Evolutionary conservation across 345 rosid genomes (phyloP).

Genomic region (Lenwebbia sp.): DNA sequence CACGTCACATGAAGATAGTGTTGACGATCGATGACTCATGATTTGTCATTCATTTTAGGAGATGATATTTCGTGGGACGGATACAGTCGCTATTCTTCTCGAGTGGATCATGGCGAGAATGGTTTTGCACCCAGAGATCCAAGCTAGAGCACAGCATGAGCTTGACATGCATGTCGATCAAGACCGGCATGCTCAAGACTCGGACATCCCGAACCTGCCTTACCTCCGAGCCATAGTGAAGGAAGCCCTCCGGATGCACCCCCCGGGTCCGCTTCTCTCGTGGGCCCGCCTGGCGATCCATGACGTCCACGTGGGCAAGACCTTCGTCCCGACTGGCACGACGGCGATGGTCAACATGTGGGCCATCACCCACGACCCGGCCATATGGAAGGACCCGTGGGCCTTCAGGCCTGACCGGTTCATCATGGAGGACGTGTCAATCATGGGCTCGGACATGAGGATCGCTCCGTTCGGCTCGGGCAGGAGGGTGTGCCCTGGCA

Average conservation of each 20-base stretch:
- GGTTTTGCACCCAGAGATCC: constrained; percentile 48
- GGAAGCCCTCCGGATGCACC: constrained; percentile 54
- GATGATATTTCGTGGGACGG: constrained; percentile 62
- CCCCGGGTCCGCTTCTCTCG: constrained; percentile 68
- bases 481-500: constrained; percentile 66
- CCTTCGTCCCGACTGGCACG: constrained; percentile 47
- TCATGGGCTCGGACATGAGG: constrained; percentile 60
- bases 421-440: constrained; percentile 26
- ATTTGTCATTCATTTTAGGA: constrained; percentile 17
- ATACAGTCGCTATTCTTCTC: constrained; percentile 55
- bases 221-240: constrained; percentile 54
- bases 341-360: constrained; percentile 81
- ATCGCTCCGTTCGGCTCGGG: constrained; percentile 70
- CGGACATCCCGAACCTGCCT: constrained; percentile 38
- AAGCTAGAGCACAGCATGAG: constrained; percentile 35
- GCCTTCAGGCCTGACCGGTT: constrained; percentile 37
- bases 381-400: constrained; percentile 49
- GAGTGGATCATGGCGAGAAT: constrained; percentile 71
- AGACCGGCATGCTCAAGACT: constrained; percentile 24
- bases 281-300: constrained; percentile 66
- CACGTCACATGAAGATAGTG: neutral
- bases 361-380: constrained; percentile 64
- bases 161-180: constrained; percentile 20
- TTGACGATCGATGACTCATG: neutral
- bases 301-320: constrained; percentile 46